Conservation (phyloP, 1,284 basidiomycete species). For the Xanthoconium separans region DNA sequence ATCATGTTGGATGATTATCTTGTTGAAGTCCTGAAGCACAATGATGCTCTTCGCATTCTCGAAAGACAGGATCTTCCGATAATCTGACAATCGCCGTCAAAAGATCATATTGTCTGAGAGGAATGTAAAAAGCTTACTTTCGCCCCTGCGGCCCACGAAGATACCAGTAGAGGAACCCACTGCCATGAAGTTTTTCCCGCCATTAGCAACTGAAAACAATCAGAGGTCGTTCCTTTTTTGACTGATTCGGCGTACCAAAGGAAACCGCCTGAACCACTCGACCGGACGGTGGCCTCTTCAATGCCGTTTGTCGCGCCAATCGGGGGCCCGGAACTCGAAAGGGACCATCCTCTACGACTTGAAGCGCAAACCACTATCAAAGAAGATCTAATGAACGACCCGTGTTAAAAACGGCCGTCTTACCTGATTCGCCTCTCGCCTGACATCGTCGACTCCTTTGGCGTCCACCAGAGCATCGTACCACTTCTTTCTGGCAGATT, state of each 20-base stretch:
- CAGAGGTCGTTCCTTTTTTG: neutral
- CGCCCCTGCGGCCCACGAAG: slow-evolving; percentile 56
- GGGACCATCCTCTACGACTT: slow-evolving; percentile 55
- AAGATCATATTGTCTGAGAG: neutral
- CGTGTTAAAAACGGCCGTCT: neutral
- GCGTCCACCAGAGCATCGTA: slow-evolving; percentile 56
- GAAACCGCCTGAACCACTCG: slow-evolving; percentile 55
- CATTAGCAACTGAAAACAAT: slow-evolving; percentile 34
- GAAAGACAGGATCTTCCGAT: slow-evolving; percentile 51
- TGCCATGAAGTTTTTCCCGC: slow-evolving; percentile 54
- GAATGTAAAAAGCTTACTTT: slow-evolving; percentile 38
- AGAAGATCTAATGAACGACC: slow-evolving; percentile 8
- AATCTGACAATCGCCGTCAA: slow-evolving; percentile 42
- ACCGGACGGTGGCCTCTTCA: slow-evolving; percentile 49
- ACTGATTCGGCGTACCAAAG: slow-evolving; percentile 49
- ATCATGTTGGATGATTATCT: slow-evolving; percentile 63
- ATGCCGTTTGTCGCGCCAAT: slow-evolving; percentile 28
- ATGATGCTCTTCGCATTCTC: slow-evolving; percentile 51
- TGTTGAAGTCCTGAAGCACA: slow-evolving; percentile 60
- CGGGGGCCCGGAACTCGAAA: slow-evolving; percentile 50
- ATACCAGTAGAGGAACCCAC: slow-evolving; percentile 65
- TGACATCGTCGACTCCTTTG: slow-evolving; percentile 55
- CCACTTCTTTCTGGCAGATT: slow-evolving; percentile 61
- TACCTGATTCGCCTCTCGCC: slow-evolving; percentile 73
- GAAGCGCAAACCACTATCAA: slow-evolving; percentile 62